Evolutionary conservation across 2,329 filamentous ascomycete genomes (phyloP).

Genomic region (Aspergillus neotritici): DNA sequence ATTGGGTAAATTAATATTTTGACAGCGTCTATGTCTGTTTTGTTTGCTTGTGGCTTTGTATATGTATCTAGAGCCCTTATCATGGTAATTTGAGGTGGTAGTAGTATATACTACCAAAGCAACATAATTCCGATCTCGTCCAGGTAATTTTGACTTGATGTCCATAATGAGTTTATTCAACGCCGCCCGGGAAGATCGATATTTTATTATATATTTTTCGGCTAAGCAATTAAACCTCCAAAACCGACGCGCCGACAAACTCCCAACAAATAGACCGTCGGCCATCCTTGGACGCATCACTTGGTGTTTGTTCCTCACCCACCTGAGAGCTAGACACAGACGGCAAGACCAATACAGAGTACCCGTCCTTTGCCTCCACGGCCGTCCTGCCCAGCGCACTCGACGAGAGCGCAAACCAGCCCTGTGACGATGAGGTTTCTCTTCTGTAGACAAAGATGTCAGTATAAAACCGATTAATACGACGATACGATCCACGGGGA

Average conservation of each 20-base stretch:
- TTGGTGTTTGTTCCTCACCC: background rate
- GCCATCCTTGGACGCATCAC: background rate
- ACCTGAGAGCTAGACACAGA: background rate
- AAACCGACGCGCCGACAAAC: constrained; percentile 28
- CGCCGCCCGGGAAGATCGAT: too few relatives aligned
- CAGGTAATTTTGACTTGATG: too few relatives aligned
- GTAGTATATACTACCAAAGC: constrained; percentile 14
- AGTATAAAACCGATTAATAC: constrained; percentile 6
- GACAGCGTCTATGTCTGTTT: too few relatives aligned
- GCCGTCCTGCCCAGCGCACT: constrained; percentile 31
- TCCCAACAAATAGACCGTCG: constrained; percentile 36
- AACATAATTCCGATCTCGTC: too few relatives aligned
- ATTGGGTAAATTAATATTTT: background rate
- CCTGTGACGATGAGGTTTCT: constrained; percentile 10
- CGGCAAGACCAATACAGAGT: constrained; percentile 27
- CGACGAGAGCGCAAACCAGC: constrained; percentile 34
- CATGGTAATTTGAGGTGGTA: too few relatives aligned
- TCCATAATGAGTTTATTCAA: too few relatives aligned
- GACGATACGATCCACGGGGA: background rate
- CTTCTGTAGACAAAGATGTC: constrained; percentile 10
- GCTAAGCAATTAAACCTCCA: background rate
- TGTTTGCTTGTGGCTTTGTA: too few relatives aligned
- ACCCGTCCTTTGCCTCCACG: constrained; percentile 38
- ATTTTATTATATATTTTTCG: too few relatives aligned
- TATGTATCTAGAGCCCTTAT: too few relatives aligned